A percentile compares a stretch with the other conserved stretches of the same genome.
Evolutionary conservation across 1,139 yeast species (phyloP).

Genomic region (Lodderomyces orthopsilosis): DNA sequence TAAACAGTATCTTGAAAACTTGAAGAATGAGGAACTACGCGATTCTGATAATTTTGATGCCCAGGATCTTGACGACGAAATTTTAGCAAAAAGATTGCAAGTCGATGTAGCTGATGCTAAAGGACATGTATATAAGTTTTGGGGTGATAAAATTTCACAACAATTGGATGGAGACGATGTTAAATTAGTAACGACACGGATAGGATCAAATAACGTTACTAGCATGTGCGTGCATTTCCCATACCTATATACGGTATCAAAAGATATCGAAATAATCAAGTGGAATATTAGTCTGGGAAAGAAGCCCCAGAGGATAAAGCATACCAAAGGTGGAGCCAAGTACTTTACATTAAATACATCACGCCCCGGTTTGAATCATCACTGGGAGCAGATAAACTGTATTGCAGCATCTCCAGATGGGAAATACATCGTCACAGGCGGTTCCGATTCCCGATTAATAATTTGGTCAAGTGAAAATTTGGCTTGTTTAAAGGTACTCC

Average conservation of each 20-base stretch:
- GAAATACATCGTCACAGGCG: slow-evolving; percentile 85
- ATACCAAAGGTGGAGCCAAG: slow-evolving; percentile 60
- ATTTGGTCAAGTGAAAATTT: slow-evolving; percentile 85
- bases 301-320: slow-evolving; percentile 64
- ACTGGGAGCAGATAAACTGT: slow-evolving; percentile 69
- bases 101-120: slow-evolving; percentile 87
- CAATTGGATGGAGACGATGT: slow-evolving; percentile 44
- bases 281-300: slow-evolving; percentile 49
- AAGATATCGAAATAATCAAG: slow-evolving; percentile 76
- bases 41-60: slow-evolving; percentile 74
- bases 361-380: slow-evolving; percentile 55
- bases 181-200: slow-evolving; percentile 44
- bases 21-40: slow-evolving; percentile 54
- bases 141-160: slow-evolving; percentile 47
- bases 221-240: slow-evolving; percentile 53
- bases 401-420: slow-evolving; percentile 90
- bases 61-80: slow-evolving; percentile 85
- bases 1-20: slow-evolving; percentile 81
- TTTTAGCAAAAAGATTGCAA: slow-evolving; percentile 73
- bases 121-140: slow-evolving; percentile 74
- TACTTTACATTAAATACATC: slow-evolving; percentile 30
- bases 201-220: slow-evolving; percentile 59
- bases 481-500: slow-evolving; percentile 71
- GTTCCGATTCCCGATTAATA: slow-evolving; percentile 72
- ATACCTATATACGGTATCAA: slow-evolving; percentile 75